Conservation (phyloP, 805 yeast genomes). For the Starmera dryadoides region DNA sequence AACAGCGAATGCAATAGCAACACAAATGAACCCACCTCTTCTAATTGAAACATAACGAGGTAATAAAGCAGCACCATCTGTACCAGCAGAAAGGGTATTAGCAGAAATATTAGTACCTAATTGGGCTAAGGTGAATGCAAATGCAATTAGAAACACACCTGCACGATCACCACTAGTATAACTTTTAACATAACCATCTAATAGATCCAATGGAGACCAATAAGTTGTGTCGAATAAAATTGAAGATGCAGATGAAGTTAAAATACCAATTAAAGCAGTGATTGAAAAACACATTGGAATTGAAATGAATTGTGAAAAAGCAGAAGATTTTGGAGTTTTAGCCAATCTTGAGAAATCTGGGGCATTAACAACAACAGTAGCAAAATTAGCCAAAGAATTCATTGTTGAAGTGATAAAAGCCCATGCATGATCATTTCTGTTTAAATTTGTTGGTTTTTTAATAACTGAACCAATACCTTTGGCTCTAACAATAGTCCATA, state of each 20-base stretch:
- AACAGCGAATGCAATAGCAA: conserved; percentile 58
- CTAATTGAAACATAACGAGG: conserved; percentile 65
- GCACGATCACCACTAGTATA: conserved; percentile 57
- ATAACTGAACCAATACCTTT: conserved; percentile 73
- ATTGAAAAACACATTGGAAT: conserved; percentile 74
- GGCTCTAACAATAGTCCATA: conserved; percentile 80
- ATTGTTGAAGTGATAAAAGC: conserved; percentile 70
- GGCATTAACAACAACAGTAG: conserved; percentile 80
- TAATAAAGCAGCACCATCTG: conserved; percentile 60
- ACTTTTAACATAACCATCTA: conserved; percentile 54
- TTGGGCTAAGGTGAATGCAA: conserved; percentile 69
- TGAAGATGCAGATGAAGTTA: conserved; percentile 75
- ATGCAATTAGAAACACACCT: conserved; percentile 70
- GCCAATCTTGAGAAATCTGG: conserved; percentile 89
- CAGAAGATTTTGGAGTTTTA: conserved; percentile 40
- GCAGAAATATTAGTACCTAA: conserved; percentile 73
- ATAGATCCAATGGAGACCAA: conserved; percentile 75
- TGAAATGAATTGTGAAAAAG: conserved; percentile 51
- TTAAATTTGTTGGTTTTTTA: conserved; percentile 42
- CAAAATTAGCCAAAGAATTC: conserved; percentile 81
- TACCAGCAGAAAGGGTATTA: conserved; percentile 65
- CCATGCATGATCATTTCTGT: conserved; percentile 57
- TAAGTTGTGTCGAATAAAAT: conserved; percentile 46
- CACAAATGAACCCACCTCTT: conserved; percentile 77
- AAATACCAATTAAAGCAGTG: conserved; percentile 78